A percentile compares a stretch with the other conserved stretches of the same genome.
Conservation (phyloP, 768 basidiomycete genomes). For the Mycena filopes region DNA sequence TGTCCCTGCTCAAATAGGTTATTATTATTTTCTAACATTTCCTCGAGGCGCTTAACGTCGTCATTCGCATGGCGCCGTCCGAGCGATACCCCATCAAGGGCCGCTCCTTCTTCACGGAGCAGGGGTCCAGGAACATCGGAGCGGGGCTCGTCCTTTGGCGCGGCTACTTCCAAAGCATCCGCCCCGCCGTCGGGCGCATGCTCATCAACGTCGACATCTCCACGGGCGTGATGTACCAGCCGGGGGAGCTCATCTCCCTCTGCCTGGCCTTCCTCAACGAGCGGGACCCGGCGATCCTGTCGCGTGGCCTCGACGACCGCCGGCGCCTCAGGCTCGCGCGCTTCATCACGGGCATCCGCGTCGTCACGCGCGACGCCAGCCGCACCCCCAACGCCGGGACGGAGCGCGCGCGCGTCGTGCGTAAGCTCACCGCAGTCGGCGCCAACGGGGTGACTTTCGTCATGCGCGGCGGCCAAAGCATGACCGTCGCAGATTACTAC, state of each 20-base stretch:
- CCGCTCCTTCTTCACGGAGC: conserved; percentile 76
- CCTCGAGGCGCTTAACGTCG: conserved; percentile 75
- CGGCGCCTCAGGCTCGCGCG: conserved; percentile 54
- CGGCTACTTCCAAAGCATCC: conserved; percentile 83
- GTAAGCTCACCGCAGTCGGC: conserved; percentile 60
- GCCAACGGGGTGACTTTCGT: conserved; percentile 62
- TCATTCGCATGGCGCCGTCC: conserved; percentile 79
- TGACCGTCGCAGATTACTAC: conserved; percentile 57
- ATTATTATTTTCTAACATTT: not conserved
- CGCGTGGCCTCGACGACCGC: conserved; percentile 57
- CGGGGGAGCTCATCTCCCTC: conserved; percentile 67
- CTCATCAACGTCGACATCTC: conserved; percentile 83
- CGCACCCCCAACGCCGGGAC: conserved; percentile 22
- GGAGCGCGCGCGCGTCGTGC: conserved; percentile 58
- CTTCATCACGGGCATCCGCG: conserved; percentile 49
- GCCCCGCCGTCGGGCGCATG: conserved; percentile 72
- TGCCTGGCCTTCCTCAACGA: conserved; percentile 65
- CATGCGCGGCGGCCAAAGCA: conserved; percentile 54
- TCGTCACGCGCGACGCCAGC: conserved; percentile 43
- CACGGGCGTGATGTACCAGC: conserved; percentile 79
- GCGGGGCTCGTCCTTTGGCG: conserved; percentile 78
- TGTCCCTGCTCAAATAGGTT: not conserved
- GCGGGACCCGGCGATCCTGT: conserved; percentile 49
- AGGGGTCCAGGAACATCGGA: conserved; percentile 64
- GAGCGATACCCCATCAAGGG: conserved; percentile 76